These are phyloP conservation scores for Picea glauca DNA, from an alignment of 75 land plant species.

Conservation along the genomic window DNA sequence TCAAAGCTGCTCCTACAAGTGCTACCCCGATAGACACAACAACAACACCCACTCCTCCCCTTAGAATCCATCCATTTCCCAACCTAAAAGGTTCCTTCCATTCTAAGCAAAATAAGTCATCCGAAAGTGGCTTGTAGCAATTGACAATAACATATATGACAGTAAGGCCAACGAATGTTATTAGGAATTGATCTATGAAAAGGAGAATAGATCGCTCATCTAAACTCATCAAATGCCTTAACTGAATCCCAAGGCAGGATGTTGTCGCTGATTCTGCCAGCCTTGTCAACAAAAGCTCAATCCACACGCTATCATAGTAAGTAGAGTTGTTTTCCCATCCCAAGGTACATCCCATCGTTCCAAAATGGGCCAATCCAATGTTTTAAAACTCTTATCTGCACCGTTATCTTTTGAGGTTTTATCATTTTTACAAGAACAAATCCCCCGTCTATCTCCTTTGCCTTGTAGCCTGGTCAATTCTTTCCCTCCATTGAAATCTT, in stretches of 20 bases:
- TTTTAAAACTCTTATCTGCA: neutral
- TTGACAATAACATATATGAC: conserved; percentile 33
- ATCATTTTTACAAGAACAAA: conserved; percentile 1
- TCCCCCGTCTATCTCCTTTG: neutral
- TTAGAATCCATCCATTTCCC: conserved; percentile 81
- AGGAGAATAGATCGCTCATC: conserved; percentile 61
- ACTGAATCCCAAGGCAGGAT: conserved; percentile 34
- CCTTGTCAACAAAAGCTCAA: conserved; percentile 65
- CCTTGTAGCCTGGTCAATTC: neutral
- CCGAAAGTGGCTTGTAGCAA: conserved; percentile 20
- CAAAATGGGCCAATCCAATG: conserved; percentile 40
- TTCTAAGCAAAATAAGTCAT: conserved; percentile 30
- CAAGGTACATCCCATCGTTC: conserved; percentile 70
- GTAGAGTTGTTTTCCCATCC: conserved; percentile 53
- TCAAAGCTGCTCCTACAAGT: conserved; percentile 42
- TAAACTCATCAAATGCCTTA: conserved; percentile 36
- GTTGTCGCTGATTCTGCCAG: conserved; percentile 37
- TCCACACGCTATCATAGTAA: conserved; percentile 57
- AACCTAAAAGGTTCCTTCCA: conserved; percentile 68
- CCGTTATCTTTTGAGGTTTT: neutral
- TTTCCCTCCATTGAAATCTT: neutral
- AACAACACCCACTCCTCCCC: conserved; percentile 76
- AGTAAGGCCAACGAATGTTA: conserved; percentile 33
- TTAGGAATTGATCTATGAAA: conserved; percentile 44
- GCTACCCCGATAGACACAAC: conserved; percentile 61